Percentiles rank a stretch among this genome's conserved stretches.
Conservation (phyloP, 345 rosid species). For the Citrus sinensis region DNA sequence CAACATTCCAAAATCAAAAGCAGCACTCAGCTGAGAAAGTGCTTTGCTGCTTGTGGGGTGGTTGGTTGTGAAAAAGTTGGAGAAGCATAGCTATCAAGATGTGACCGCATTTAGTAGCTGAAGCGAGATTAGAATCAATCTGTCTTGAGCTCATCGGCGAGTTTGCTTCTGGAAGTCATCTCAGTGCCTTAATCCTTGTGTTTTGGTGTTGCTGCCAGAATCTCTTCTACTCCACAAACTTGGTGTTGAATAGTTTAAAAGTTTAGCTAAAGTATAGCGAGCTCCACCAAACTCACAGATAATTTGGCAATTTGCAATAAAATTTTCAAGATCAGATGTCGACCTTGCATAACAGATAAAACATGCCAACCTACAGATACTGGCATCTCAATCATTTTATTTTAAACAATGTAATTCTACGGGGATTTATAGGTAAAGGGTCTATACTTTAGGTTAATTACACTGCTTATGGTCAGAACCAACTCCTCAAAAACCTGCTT, state of each 20-base stretch:
- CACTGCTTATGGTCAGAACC: not conserved
- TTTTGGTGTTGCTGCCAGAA: constrained; percentile 5
- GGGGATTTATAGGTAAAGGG: not conserved
- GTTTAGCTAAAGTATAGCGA: constrained; percentile 8
- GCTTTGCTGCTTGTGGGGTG: constrained; percentile 12
- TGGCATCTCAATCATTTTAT: not conserved
- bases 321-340: not conserved
- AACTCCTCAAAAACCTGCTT: not conserved
- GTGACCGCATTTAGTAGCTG: not conserved
- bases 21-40: not conserved
- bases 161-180: not conserved
- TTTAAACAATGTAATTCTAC: not conserved
- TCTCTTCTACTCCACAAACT: constrained; percentile 33
- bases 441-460: not conserved
- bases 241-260: not conserved
- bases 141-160: not conserved
- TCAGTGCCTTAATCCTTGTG: not conserved
- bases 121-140: not conserved
- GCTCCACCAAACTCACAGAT: constrained; percentile 7
- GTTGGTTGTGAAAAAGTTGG: constrained; percentile 38
- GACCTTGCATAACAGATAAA: not conserved
- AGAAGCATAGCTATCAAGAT: constrained; percentile 30
- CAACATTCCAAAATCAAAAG: constrained; percentile 2
- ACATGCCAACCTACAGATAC: not conserved
- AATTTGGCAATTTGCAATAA: not conserved